Evolutionary conservation across 495 filamentous ascomycete genomes (phyloP), one percentile per base, ranked within the genome.

Genomic region (Hyaloscypha hepaticicola): DNA sequence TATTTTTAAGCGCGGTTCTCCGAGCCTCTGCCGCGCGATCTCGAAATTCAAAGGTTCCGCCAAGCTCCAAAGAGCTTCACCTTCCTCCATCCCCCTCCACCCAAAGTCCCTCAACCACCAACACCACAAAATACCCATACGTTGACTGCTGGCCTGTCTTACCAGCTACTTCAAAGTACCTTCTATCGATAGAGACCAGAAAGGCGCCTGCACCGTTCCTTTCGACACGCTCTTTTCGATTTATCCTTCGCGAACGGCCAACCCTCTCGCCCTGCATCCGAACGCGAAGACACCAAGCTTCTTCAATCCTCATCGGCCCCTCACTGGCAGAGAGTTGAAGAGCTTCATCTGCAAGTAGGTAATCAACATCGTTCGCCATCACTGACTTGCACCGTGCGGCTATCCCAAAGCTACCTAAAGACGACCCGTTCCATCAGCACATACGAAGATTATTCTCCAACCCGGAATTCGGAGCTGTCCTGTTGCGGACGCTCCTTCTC

Each of bases 131-230:
- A 49, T 41, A 27, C 55, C 27, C 55, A 58, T 34, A 56, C 53
- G 19, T 57, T 60, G 66, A 63, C 50, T 61, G 22, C 66, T 66
- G 63, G 63, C 28, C 50, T 34, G 8, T 19, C 49, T 28, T 50
- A 56, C 58, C 31, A 68, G 66, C 59, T 65, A 53, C 21, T 29
- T 29, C 24, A 58, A n/a, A 67, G 25, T 31, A 61, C 25, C 45
- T 55, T 22, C 24, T 24, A 62, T 48, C 58, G 57, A 65, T 51
- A 49, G 66, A 69, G 63, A 66, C 57, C n/a, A 60, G 38, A 63
- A 69, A 60, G 56, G 66, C 69, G 69, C 69, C 69, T 72, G 69
- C 69, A 72, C 69, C 69, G 69, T 67, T 65, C 69, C 66, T 64
- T 63, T 69, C 64, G 55, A 71, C 64, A 68, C 66, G 61, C 69